Evolutionary conservation across 768 basidiomycete species (phyloP), one percentile per base, ranked within the genome.

Genomic region (Chalciporus pseudorubinellus): DNA sequence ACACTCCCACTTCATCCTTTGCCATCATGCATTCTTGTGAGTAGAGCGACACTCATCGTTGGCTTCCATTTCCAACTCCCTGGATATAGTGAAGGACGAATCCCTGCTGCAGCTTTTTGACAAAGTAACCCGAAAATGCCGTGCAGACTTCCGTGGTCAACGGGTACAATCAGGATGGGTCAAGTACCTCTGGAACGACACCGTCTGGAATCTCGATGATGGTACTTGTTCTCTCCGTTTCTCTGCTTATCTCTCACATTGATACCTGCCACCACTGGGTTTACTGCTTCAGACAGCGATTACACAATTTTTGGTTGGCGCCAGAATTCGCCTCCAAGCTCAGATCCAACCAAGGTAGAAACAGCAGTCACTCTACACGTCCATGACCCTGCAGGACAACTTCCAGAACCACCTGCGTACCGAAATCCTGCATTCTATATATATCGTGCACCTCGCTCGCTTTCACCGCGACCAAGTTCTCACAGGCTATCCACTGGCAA

Each of bases 201-300:
- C 82, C 0, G 67, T 90, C 44, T 97, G 90, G 90, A 87, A 89
- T 62, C 71, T 98, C 11, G 92, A 95, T 64, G 94, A 98, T 62
- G 93, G 93, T 88, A 61, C 61, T 73, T n/a, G n/a, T n/a, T 66
- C 14, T 28, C 24, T 46, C n/a, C 19, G 10, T 24, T 36, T 36
- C 34, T n/a, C 33, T 20, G 19, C 43, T 29, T 19, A 6, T 31
- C 4, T 26, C 22, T 42, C 39, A 16, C 9, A 14, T 21, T 40
- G 19, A 40, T n/a, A 29, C 26, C 28, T 38, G 19, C 34, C 21
- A 42, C 47, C 18, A 46, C 46, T 39, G 19, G n/a, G 14, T 36
- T 14, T 21, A n/a, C 26, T 36, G 20, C 46, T 39, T 22, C 59
- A 86, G 93, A 91, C 36, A 84, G 89, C 11, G 93, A 98, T 72